phyloP scores from a whole-genome alignment of 352 stramenopile species.

The Phytophthora melonis region DNA sequence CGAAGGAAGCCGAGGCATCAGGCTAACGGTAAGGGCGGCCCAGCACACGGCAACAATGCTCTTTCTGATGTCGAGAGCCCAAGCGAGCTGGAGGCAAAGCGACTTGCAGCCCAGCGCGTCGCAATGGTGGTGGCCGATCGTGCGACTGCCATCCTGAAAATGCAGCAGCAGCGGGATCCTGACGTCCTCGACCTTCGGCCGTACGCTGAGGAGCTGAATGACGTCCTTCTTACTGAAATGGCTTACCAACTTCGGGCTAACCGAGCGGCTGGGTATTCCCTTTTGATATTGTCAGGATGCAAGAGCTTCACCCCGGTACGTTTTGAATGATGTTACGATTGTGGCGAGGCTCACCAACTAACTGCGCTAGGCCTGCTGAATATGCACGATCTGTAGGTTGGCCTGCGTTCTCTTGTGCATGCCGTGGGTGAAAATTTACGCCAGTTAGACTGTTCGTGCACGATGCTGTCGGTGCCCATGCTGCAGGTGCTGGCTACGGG shows the following conservation, averaged over 20 bases:
- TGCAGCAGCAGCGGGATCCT: constrained; percentile 50
- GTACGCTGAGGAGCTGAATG: constrained; percentile 57
- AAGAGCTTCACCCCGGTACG: constrained; percentile 55
- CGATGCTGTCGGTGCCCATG: constrained; percentile 57
- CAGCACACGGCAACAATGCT: constrained; percentile 47
- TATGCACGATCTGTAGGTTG: constrained; percentile 51
- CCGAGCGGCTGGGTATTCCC: constrained; percentile 50
- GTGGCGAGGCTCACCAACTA: background rate
- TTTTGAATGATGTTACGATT: constrained; percentile 4
- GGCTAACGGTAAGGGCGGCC: background rate
- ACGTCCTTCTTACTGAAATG: constrained; percentile 69
- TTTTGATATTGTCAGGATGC: constrained; percentile 63
- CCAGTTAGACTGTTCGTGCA: constrained; percentile 63
- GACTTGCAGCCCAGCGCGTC: constrained; percentile 44
- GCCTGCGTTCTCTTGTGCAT: constrained; percentile 76
- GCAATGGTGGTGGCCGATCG: constrained; percentile 51
- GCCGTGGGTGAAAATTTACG: constrained; percentile 55
- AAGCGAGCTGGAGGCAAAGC: constrained; percentile 37
- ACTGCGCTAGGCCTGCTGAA: background rate
- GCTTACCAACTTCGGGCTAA: constrained; percentile 63
- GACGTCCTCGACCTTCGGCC: constrained; percentile 67
- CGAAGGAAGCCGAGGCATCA: constrained; percentile 18
- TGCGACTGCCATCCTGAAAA: constrained; percentile 60
- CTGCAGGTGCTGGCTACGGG: constrained; percentile 79
- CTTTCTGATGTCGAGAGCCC: constrained; percentile 41